Evolutionary conservation across 2,329 filamentous ascomycete species (phyloP), one percentile per base, ranked within the genome.

Genomic region (Hypoxylon sp.): DNA sequence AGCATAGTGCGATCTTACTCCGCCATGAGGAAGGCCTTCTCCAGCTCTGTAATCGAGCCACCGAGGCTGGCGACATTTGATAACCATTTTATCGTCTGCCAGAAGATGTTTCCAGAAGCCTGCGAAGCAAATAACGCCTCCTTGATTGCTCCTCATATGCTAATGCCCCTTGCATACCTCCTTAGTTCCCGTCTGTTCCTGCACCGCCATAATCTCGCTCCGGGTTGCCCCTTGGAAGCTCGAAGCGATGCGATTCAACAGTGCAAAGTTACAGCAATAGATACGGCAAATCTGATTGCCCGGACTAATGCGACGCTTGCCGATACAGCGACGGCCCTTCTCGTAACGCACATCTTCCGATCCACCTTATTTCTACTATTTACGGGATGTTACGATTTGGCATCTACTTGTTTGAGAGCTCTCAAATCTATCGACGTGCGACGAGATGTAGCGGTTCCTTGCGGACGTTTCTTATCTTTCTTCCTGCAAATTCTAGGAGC

Each of bases 341-440:
- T 97, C 7, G 92, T 93, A 63, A 90, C 89, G 13, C 96, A 98
- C 78, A 85, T 97, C 49, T 98, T 97, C 89, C 91, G 95, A 22
- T 97, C 92, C 76, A 87, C 92, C 1, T 85, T 98, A 0, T 90
- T 98, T 63, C 84, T 98, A 3, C 87, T 95, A 22, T 88, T 97
- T 57, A 88, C 89, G 0, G 90, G 90, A 46, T 90, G 93, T 57
- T 92, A 91, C 76, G 88, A 91, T 3, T 86, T 90, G 1, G 95
- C 95, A 0, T 81, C 91, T 10, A 88, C 89, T 2, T 94, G 95
- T 73, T 85, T 95, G 10, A 89, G 92, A 61, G 90, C 91, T 0
- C 88, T 92, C 10, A 86, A 89, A 1, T 87, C 89, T 1, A 90
- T 98, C 62, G 90, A 91, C 30, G 85, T 90, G n/a, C 83, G 88